Evolutionary conservation across 1,284 basidiomycete species (phyloP).

Genomic region (Inonotus obliquus): DNA sequence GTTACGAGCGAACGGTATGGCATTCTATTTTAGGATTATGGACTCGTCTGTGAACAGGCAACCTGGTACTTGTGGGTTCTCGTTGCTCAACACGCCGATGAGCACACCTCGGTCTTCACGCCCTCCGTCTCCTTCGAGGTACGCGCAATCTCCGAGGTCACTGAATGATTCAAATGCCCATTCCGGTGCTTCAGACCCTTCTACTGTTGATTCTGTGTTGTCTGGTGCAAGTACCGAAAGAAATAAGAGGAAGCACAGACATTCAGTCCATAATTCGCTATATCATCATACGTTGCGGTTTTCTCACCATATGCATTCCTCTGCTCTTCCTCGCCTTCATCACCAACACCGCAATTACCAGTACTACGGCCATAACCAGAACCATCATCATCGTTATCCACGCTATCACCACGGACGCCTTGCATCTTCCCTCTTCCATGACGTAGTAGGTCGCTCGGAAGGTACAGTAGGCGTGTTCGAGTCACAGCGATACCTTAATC

Average conservation of each 20-base stretch:
- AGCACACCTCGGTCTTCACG: constrained; percentile 19
- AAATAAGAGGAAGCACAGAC: neutral
- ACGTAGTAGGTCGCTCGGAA: constrained; percentile 30
- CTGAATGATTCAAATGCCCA: neutral
- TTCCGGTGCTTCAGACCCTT: neutral
- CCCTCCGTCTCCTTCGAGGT: constrained; percentile 23
- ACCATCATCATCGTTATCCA: no score
- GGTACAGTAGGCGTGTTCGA: constrained; percentile 80
- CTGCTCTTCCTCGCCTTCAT: neutral
- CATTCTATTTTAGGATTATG: constrained; percentile 57
- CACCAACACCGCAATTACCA: constrained; percentile 6
- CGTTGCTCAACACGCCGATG: constrained; percentile 21
- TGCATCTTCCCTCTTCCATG: constrained; percentile 6
- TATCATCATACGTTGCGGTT: neutral
- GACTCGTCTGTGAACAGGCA: constrained; percentile 37
- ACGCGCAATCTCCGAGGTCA: neutral
- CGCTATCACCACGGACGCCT: neutral
- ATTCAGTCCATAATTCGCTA: neutral
- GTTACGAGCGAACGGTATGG: constrained; percentile 59
- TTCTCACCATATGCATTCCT: neutral
- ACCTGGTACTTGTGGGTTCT: constrained; percentile 27
- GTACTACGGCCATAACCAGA: no score
- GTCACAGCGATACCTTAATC: constrained; percentile 70
- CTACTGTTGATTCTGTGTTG: neutral
- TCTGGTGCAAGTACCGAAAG: neutral